A percentile compares a stretch with the other conserved stretches of the same genome.
phyloP scores from a whole-genome alignment of 2,329 filamentous ascomycete genomes.

The Dactylella cylindrospora region DNA sequence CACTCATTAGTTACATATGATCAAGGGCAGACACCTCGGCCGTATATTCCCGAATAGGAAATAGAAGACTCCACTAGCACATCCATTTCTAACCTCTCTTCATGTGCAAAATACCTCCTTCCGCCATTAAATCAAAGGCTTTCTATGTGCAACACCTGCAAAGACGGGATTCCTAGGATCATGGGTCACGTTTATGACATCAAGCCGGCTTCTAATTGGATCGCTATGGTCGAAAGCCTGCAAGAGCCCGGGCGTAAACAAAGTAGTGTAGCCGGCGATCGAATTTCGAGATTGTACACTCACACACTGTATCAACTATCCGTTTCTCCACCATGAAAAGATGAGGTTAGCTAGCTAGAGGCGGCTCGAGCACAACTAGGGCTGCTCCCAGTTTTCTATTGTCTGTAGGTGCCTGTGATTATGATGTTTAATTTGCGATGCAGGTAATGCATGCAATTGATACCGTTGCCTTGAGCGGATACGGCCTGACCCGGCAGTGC shows the following conservation, averaged over 20 bases:
- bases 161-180: not conserved
- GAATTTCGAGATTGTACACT: not conserved
- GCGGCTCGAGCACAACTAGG: constrained; percentile 1
- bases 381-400: constrained; percentile 22
- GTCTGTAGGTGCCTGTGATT: constrained; percentile 21
- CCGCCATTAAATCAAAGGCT: not conserved
- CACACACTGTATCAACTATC: not conserved
- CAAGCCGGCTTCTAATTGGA: no score
- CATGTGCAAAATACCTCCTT: no score
- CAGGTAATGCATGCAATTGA: constrained; percentile 9
- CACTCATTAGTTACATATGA: constrained; percentile 32
- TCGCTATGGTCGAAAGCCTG: not conserved
- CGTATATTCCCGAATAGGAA: constrained; percentile 36
- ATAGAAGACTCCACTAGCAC: constrained; percentile 15
- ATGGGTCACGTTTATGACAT: not conserved
- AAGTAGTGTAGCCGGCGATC: constrained; percentile 9
- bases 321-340: no score
- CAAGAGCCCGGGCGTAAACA: not conserved
- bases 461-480: constrained; percentile 17
- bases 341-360: no score
- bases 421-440: constrained; percentile 34
- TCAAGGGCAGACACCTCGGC: constrained; percentile 27
- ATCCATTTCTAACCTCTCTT: no score
- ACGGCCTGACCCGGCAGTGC: constrained; percentile 18
- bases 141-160: not conserved